Conservation (phyloP, 2,329 filamentous ascomycete species). For the Allantophomopsis cytisporea region DNA sequence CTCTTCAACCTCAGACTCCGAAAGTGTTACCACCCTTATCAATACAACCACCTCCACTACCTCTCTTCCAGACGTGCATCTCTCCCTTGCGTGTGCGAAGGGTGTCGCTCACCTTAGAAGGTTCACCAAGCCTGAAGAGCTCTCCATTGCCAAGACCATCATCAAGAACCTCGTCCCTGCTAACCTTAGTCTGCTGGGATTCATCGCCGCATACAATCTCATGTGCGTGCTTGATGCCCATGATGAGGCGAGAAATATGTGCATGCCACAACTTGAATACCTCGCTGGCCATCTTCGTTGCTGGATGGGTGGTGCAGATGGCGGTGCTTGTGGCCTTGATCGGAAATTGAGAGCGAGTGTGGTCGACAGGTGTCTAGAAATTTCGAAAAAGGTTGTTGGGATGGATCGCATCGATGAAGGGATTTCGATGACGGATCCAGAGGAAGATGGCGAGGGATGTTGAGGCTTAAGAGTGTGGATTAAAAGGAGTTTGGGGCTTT, state of each 20-base stretch:
- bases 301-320: conserved; percentile 42
- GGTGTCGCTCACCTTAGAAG: conserved; percentile 43
- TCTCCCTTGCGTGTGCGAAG: conserved; percentile 45
- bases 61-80: conserved; percentile 30
- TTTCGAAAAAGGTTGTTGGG: conserved; percentile 42
- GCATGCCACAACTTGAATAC: conserved; percentile 35
- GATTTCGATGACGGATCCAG: conserved; percentile 39
- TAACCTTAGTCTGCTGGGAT: conserved; percentile 35
- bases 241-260: conserved; percentile 30
- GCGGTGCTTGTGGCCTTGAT: conserved; percentile 36
- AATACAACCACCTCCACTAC: conserved; percentile 28
- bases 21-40: conserved; percentile 22
- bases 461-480: conserved; percentile 3
- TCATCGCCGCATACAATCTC: conserved; percentile 42
- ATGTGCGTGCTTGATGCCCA: conserved; percentile 38
- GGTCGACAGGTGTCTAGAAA: conserved; percentile 38
- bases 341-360: conserved; percentile 35
- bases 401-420: conserved; percentile 47
- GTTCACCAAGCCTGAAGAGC: conserved; percentile 23
- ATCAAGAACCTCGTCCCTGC: conserved; percentile 35
- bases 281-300: conserved; percentile 43
- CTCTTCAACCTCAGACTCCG: conserved; percentile 15
- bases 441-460: conserved; percentile 12
- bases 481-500: no score
- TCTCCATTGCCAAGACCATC: conserved; percentile 29